phyloP scores from a whole-genome alignment of 2,329 filamentous ascomycete species.

The Mariannaea elegans region DNA sequence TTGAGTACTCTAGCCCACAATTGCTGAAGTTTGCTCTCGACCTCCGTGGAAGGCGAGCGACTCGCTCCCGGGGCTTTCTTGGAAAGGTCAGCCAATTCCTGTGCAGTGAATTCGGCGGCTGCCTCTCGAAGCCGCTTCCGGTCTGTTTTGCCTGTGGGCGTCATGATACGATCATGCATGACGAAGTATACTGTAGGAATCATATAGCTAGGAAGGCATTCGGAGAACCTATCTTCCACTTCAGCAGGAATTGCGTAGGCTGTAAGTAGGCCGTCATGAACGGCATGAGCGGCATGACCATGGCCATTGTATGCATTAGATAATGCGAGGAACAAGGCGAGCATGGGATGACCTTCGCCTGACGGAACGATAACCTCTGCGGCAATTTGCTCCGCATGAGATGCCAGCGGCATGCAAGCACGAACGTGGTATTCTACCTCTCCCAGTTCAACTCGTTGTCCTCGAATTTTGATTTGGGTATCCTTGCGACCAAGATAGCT shows the following conservation, averaged over 20 bases:
- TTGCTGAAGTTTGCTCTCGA: conserved; percentile 36
- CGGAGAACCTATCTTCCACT: conserved; percentile 3
- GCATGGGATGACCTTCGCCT: background rate
- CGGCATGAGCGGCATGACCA: conserved; percentile 6
- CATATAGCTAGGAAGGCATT: conserved; percentile 18
- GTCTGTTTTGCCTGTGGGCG: conserved; percentile 12
- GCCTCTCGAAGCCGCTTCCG: background rate
- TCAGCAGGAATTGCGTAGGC: background rate
- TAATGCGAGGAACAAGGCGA: conserved; percentile 8
- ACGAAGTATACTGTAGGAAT: conserved; percentile 21
- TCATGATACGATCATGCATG: conserved; percentile 1
- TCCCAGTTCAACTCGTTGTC: conserved; percentile 61
- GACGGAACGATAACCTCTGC: background rate
- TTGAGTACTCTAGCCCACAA: conserved; percentile 50
- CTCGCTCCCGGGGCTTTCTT: background rate
- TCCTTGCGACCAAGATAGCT: conserved; percentile 62
- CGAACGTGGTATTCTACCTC: conserved; percentile 25
- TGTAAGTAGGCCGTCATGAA: conserved; percentile 17
- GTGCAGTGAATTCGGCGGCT: background rate
- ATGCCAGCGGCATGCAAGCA: background rate
- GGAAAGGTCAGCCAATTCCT: background rate
- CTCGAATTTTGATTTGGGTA: conserved; percentile 66
- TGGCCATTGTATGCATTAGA: conserved; percentile 18
- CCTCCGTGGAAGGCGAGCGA: background rate
- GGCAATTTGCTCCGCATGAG: conserved; percentile 24